Percentiles rank a stretch among this genome's conserved stretches.
Evolutionary conservation across 495 filamentous ascomycete species (phyloP).

Genomic region (Neurospora pannonica): DNA sequence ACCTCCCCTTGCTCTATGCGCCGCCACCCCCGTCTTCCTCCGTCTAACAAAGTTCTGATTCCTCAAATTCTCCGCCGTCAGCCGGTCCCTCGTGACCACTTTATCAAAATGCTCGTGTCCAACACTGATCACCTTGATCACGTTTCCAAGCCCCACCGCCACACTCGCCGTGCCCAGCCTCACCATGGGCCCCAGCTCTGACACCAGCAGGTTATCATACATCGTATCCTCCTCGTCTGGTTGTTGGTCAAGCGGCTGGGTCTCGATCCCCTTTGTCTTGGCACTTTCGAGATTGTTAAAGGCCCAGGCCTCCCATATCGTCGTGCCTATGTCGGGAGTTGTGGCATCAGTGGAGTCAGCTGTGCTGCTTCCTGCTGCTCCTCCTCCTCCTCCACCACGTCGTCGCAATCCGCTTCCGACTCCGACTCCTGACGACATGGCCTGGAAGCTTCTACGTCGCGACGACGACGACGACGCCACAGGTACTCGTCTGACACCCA

Average conservation of each 20-base stretch:
- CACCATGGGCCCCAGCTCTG: constrained; percentile 48
- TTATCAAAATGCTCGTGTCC: constrained; percentile 52
- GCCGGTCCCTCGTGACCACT: constrained; percentile 7
- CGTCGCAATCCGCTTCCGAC: constrained; percentile 15
- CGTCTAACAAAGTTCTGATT: constrained; percentile 22
- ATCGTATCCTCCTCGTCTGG: constrained; percentile 8
- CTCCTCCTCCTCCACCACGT: not conserved
- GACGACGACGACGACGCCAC: constrained; percentile 3
- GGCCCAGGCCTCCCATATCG: constrained; percentile 58
- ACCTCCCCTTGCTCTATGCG: not conserved
- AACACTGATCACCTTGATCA: constrained; percentile 54
- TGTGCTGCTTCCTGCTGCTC: not conserved
- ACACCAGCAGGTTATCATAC: constrained; percentile 43
- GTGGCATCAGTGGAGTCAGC: not conserved
- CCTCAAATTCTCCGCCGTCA: constrained; percentile 19
- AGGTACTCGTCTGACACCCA: constrained; percentile 32
- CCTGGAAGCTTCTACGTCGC: not conserved
- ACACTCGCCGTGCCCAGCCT: constrained; percentile 48
- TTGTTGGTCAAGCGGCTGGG: constrained; percentile 24
- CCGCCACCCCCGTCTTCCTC: constrained; percentile 12
- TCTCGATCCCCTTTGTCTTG: constrained; percentile 25
- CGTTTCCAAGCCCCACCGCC: constrained; percentile 57
- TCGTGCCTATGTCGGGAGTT: constrained; percentile 17
- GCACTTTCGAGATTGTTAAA: constrained; percentile 36
- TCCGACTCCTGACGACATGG: constrained; percentile 1